Percentiles rank a stretch among this genome's conserved stretches.
Conservation (phyloP, 306 rosid species). For the Rubus idaeus region DNA sequence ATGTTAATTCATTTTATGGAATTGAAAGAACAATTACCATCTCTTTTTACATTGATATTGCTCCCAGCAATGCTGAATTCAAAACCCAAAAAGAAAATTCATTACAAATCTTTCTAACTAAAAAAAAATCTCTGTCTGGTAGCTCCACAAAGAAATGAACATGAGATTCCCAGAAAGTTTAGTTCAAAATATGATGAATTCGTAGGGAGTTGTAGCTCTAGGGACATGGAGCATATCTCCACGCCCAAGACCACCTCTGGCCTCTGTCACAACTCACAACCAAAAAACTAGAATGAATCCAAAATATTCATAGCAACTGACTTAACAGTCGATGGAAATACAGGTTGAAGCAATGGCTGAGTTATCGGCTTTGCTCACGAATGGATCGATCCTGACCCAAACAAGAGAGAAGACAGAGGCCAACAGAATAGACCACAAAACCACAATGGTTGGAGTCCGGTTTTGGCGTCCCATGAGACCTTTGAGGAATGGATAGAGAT, state of each 20-base stretch:
- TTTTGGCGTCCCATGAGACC: conserved; percentile 99
- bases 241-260: neutral
- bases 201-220: neutral
- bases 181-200: conserved; percentile 13
- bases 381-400: conserved; percentile 91
- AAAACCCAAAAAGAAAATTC: neutral
- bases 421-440: conserved; percentile 89
- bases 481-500: conserved; percentile 95
- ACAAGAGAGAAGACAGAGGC: conserved; percentile 94
- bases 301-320: conserved; percentile 23
- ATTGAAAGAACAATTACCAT: neutral
- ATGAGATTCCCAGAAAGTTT: neutral
- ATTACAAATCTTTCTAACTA: conserved; percentile 17
- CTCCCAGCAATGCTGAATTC: neutral
- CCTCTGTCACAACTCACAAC: neutral
- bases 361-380: conserved; percentile 63
- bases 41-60: conserved; percentile 9
- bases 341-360: conserved; percentile 54
- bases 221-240: neutral
- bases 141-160: conserved; percentile 21
- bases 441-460: conserved; percentile 91
- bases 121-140: neutral
- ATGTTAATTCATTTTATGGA: neutral
- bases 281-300: conserved; percentile 12
- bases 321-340: conserved; percentile 81